Evolutionary conservation across 305 asterid genomes (phyloP).

Genomic region (Fraxinus velutina): DNA sequence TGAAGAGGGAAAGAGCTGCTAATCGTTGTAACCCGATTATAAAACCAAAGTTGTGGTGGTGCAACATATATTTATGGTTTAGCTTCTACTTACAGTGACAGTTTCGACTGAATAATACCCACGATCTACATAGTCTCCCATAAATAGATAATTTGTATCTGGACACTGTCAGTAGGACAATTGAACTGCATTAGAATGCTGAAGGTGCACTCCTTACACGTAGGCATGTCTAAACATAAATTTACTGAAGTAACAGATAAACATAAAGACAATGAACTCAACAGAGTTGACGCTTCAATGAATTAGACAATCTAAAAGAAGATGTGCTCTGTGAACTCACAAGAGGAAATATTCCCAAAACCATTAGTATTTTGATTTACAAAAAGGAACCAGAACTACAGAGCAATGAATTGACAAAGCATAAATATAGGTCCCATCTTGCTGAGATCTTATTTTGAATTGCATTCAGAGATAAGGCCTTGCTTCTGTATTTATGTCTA

Average conservation of each 20-base stretch:
- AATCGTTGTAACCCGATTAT: background rate
- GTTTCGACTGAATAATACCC: slow-evolving; percentile 88
- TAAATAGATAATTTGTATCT: slow-evolving; percentile 80
- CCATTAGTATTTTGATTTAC: background rate
- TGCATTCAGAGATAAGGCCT: background rate
- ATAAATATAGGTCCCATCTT: background rate
- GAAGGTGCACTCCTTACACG: background rate
- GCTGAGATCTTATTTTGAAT: background rate
- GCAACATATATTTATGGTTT: slow-evolving; percentile 1
- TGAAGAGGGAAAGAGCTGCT: background rate
- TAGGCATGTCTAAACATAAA: background rate
- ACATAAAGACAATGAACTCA: background rate
- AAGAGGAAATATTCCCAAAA: background rate
- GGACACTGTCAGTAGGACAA: slow-evolving; percentile 64
- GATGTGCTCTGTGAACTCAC: background rate
- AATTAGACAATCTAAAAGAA: background rate
- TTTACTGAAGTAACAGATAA: background rate
- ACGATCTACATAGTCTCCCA: slow-evolving; percentile 93
- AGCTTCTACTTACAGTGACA: slow-evolving; percentile 63
- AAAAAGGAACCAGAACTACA: background rate
- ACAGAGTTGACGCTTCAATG: background rate
- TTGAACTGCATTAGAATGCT: slow-evolving; percentile 21
- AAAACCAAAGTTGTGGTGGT: slow-evolving; percentile 9
- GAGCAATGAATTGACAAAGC: background rate
- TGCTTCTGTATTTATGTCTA: background rate